Conservation (phyloP, 2,329 filamentous ascomycete genomes). For the Fusarium goolgardi region DNA sequence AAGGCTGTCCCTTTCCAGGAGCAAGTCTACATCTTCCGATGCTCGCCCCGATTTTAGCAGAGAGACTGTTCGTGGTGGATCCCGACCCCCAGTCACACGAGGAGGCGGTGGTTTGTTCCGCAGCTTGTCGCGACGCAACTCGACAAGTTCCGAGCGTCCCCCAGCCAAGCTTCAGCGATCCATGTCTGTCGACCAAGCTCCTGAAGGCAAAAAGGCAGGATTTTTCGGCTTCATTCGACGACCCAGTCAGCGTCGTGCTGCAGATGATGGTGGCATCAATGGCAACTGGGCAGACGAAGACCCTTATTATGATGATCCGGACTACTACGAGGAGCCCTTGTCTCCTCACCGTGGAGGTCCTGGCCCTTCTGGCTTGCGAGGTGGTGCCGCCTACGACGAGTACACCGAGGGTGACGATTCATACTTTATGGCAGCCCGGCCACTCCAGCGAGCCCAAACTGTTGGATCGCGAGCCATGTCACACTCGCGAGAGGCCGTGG, state of each 20-base stretch:
- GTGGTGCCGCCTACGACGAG: constrained; percentile 60
- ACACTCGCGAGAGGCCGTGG: constrained; percentile 44
- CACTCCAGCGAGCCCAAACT: constrained; percentile 48
- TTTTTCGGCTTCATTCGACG: constrained; percentile 58
- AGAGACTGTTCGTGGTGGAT: constrained; percentile 55
- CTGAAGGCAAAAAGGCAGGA: constrained; percentile 58
- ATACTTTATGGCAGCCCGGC: constrained; percentile 63
- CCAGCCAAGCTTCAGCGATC: constrained; percentile 63
- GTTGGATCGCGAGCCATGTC: constrained; percentile 48
- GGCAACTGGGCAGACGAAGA: constrained; percentile 62
- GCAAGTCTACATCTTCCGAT: constrained; percentile 52
- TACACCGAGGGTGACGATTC: constrained; percentile 67
- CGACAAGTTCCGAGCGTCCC: constrained; percentile 52
- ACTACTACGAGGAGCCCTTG: constrained; percentile 42
- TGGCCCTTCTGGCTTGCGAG: constrained; percentile 52
- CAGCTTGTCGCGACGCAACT: constrained; percentile 55
- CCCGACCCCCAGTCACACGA: constrained; percentile 62
- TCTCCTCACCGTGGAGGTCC: constrained; percentile 38
- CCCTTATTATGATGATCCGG: constrained; percentile 46
- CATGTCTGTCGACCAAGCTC: constrained; percentile 68
- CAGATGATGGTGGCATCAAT: constrained; percentile 66
- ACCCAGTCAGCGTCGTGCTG: constrained; percentile 53
- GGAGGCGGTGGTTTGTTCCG: constrained; percentile 59
- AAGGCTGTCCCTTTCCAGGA: constrained; percentile 57
- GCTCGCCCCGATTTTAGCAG: constrained; percentile 54